A percentile compares a stretch with the other conserved stretches of the same genome.
Evolutionary conservation across 1,284 basidiomycete genomes (phyloP).

Genomic region (Austropuccinia psidii): DNA sequence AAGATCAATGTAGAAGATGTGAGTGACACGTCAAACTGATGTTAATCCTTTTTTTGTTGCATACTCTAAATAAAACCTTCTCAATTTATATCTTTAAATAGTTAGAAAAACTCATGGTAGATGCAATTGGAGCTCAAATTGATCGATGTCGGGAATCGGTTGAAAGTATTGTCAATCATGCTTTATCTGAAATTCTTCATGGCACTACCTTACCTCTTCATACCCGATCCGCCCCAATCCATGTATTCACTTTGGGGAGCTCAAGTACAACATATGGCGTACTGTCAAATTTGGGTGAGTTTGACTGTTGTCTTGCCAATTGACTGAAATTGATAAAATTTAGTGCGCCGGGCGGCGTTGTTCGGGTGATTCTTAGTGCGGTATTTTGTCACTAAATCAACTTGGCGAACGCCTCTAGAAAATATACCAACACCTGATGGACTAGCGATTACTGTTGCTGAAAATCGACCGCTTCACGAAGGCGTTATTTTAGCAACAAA

Average conservation of each 20-base stretch:
- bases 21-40: neutral
- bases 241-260: constrained; percentile 26
- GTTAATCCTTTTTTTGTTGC: neutral
- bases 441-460: constrained; percentile 17
- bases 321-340: neutral
- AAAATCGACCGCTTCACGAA: constrained; percentile 29
- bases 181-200: constrained; percentile 10
- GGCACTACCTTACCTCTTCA: neutral
- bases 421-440: neutral
- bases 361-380: neutral
- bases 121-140: constrained; percentile 13
- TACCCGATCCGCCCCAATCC: neutral
- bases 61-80: neutral
- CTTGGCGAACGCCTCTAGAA: neutral
- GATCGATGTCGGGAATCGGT: constrained; percentile 22
- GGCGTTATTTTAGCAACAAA: constrained; percentile 25
- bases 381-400: constrained; percentile 6
- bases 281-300: constrained; percentile 24
- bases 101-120: constrained; percentile 28
- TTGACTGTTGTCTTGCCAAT: neutral
- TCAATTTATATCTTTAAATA: neutral
- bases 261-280: constrained; percentile 23
- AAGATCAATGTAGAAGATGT: constrained; percentile 30
- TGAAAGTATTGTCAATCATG: constrained; percentile 24
- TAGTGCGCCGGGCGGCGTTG: too few species aligned